Percentiles rank a stretch among this genome's conserved stretches.
phyloP scores from a whole-genome alignment of 2,329 filamentous ascomycete species.

The Fusarium acutatum region DNA sequence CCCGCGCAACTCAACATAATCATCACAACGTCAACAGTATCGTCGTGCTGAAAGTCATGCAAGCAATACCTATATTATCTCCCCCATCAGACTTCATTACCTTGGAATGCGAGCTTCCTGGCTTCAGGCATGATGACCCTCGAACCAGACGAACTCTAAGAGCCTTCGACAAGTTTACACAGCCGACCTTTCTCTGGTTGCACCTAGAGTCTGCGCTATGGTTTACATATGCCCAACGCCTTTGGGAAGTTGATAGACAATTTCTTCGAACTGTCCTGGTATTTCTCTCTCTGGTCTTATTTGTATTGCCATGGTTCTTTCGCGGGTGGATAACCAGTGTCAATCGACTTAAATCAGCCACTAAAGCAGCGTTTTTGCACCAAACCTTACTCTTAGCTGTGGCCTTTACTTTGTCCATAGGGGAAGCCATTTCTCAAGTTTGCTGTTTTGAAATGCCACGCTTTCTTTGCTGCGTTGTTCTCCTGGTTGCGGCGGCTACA shows the following conservation, averaged over 20 bases:
- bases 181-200: not conserved
- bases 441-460: not conserved
- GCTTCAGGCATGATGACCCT: not conserved
- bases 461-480: no score
- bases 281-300: not conserved
- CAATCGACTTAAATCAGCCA: not conserved
- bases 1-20: not conserved
- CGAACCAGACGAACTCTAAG: not conserved
- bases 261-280: not conserved
- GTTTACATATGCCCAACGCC: not conserved
- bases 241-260: not conserved
- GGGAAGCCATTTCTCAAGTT: not conserved
- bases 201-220: not conserved
- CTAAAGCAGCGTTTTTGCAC: not conserved
- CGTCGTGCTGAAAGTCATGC: not conserved
- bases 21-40: not conserved
- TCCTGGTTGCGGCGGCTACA: no score
- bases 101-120: not conserved
- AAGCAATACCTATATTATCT: not conserved
- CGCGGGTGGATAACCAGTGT: not conserved
- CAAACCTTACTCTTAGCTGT: not conserved
- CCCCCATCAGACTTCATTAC: not conserved
- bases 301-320: not conserved
- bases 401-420: accelerated
- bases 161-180: not conserved